phyloP scores from a whole-genome alignment of 257 asterid species.

The Marsdenia floribunda region DNA sequence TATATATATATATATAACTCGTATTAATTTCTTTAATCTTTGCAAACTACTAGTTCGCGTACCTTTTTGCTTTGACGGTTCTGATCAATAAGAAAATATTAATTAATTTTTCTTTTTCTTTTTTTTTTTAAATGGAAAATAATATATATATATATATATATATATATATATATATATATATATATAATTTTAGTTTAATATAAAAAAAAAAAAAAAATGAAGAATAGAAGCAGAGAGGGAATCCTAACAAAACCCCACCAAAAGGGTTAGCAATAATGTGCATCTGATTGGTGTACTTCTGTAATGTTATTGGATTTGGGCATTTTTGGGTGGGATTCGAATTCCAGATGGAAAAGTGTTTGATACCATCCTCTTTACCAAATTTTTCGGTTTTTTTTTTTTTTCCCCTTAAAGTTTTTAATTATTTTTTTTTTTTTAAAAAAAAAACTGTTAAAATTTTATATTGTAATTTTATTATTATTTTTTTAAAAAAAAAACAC shows the following conservation, averaged over 20 bases:
- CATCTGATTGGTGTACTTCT: constrained; percentile 20
- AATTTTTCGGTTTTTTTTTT: no score
- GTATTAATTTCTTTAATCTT: no score
- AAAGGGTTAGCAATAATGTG: constrained; percentile 42
- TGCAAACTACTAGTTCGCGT: not conserved
- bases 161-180: no score
- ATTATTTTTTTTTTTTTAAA: no score
- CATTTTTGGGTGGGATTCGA: constrained; percentile 4
- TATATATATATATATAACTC: not conserved
- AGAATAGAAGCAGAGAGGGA: not conserved
- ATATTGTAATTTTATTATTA: no score
- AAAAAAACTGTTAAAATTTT: no score
- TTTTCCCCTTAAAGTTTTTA: no score
- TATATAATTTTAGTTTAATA: no score
- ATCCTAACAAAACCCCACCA: constrained; percentile 8
- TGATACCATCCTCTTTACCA: not conserved
- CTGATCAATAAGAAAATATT: no score
- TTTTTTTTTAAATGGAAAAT: not conserved
- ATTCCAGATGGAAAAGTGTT: constrained; percentile 10
- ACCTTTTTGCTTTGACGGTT: not conserved
- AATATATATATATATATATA: no score
- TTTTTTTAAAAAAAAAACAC: no score
- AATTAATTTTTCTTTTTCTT: not conserved
- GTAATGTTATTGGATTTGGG: not conserved
- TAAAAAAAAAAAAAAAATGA: not conserved